Percentiles rank a stretch among this genome's conserved stretches.
Conservation (phyloP, 2,329 filamentous ascomycete genomes). For the Calonectria fujianensis region DNA sequence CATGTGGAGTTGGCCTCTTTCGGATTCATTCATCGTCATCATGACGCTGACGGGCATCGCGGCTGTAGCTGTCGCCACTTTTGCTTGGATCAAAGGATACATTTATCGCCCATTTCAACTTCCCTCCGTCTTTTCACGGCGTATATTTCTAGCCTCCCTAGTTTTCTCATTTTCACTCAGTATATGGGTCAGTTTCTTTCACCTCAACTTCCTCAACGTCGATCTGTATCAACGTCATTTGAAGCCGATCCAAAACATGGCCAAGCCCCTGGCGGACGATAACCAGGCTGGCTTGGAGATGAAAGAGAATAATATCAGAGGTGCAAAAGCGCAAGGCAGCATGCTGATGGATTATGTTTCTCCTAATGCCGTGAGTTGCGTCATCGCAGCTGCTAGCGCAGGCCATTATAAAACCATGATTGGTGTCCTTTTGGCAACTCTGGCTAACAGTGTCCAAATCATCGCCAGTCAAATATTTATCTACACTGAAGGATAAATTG, state of each 20-base stretch:
- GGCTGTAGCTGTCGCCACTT: background rate
- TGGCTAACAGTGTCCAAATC: background rate
- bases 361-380: background rate
- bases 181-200: background rate
- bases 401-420: background rate
- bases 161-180: background rate
- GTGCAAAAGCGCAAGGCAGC: slow-evolving; percentile 3
- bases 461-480: background rate
- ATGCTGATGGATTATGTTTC: background rate
- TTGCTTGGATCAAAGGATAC: background rate
- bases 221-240: background rate
- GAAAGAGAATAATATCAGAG: background rate
- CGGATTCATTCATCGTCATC: background rate
- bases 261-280: background rate
- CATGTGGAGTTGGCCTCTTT: background rate
- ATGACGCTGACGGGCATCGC: background rate
- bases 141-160: background rate
- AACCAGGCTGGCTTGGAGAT: background rate
- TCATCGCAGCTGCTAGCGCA: background rate
- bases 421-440: background rate
- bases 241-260: background rate
- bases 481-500: too few species aligned
- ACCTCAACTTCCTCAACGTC: background rate
- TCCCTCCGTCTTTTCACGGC: background rate
- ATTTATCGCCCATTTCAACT: background rate